A percentile compares a stretch with the other conserved stretches of the same genome.
These are phyloP conservation scores for Tolypocladium ophioglossoides DNA, from an alignment of 2,329 filamentous ascomycete species.

Conservation along the genomic window DNA sequence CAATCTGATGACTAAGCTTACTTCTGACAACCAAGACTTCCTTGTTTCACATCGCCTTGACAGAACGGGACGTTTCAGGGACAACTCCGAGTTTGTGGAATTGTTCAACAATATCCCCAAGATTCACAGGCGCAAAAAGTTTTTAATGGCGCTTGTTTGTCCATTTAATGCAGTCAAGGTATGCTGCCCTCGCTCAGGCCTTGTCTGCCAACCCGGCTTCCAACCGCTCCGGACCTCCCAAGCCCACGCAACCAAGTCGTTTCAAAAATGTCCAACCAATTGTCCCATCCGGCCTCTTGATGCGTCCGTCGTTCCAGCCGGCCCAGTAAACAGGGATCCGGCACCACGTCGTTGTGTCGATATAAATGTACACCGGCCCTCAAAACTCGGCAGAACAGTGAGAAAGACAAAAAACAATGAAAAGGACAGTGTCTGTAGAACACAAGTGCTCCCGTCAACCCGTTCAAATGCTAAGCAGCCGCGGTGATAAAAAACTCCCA, in stretches of 20 bases:
- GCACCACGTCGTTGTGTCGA: neutral
- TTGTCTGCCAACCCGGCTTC: neutral
- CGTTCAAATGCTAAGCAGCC: neutral
- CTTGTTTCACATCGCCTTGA: too few relatives aligned
- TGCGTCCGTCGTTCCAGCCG: neutral
- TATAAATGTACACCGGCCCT: neutral
- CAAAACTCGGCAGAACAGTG: neutral
- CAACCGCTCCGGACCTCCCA: neutral
- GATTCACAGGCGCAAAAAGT: too few relatives aligned
- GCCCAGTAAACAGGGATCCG: neutral
- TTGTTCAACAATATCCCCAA: too few relatives aligned
- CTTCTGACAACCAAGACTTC: too few relatives aligned
- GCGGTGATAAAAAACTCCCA: neutral
- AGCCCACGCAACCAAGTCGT: neutral
- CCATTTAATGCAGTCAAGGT: neutral
- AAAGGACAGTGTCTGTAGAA: neutral
- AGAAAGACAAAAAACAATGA: neutral
- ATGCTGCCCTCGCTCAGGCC: neutral
- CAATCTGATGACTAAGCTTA: neutral
- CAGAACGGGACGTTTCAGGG: too few relatives aligned
- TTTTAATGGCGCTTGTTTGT: neutral
- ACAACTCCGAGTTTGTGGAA: too few relatives aligned
- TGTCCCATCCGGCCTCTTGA: neutral
- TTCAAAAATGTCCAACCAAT: neutral
- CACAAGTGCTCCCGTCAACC: neutral